These are phyloP conservation scores for Starmerella tilneyi DNA, from an alignment of 805 yeast genomes.

Conservation along the genomic window DNA sequence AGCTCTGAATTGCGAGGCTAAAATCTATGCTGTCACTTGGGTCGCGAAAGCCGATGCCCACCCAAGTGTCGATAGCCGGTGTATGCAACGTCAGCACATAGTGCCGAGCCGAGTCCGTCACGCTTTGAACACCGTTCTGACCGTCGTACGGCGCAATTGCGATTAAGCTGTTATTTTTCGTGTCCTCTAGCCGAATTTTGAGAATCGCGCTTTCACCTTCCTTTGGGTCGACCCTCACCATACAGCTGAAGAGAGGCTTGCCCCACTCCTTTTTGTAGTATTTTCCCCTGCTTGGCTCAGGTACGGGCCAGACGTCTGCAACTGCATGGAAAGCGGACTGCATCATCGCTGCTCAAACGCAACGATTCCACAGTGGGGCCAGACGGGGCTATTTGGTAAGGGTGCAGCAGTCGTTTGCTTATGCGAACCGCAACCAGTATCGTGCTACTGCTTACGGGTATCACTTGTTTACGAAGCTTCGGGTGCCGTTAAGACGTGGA, in stretches of 20 bases:
- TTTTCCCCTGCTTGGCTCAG: constrained; percentile 13
- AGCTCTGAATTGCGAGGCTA: constrained; percentile 33
- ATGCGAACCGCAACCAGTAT: constrained; percentile 4
- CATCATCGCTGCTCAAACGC: constrained; percentile 4
- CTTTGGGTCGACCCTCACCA: constrained; percentile 18
- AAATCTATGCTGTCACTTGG: constrained; percentile 32
- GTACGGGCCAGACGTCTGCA: constrained; percentile 19
- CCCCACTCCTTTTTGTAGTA: constrained; percentile 18
- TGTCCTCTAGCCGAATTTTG: constrained; percentile 29
- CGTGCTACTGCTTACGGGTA: constrained; percentile 4
- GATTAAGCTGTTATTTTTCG: constrained; percentile 29
- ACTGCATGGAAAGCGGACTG: constrained; percentile 13
- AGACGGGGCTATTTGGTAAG: background rate
- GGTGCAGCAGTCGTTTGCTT: background rate
- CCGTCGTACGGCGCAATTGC: constrained; percentile 32
- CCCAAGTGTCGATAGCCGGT: constrained; percentile 30
- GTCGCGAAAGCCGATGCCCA: constrained; percentile 37
- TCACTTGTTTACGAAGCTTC: background rate
- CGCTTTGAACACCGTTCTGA: constrained; percentile 29
- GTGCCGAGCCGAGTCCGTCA: constrained; percentile 30
- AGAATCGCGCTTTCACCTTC: constrained; percentile 16
- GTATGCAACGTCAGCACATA: constrained; percentile 34
- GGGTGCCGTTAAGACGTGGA: constrained; percentile 1
- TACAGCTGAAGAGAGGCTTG: constrained; percentile 15
- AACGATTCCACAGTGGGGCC: background rate